Evolutionary conservation across 2,329 filamentous ascomycete genomes (phyloP).

Genomic region (Bipolaris zeicola): DNA sequence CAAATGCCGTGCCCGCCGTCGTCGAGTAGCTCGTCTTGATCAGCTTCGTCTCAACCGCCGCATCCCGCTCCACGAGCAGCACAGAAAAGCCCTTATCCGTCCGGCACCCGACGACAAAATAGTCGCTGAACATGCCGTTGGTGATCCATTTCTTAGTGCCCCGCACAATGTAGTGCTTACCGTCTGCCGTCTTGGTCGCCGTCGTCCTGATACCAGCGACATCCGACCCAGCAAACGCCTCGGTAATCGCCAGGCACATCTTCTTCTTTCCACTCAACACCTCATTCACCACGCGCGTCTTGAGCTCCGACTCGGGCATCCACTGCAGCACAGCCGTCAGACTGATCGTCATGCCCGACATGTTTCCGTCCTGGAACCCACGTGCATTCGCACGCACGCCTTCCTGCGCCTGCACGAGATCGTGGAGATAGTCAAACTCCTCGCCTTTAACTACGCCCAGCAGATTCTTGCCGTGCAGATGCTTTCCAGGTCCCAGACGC

Average conservation of each 20-base stretch:
- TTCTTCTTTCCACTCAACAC: constrained; percentile 83
- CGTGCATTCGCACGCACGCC: constrained; percentile 71
- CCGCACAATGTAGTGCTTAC: constrained; percentile 65
- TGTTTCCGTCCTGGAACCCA: constrained; percentile 85
- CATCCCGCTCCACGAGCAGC: constrained; percentile 73
- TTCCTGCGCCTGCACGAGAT: constrained; percentile 77
- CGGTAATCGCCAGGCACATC: constrained; percentile 85
- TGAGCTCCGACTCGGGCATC: constrained; percentile 69
- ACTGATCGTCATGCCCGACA: constrained; percentile 85
- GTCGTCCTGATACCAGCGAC: constrained; percentile 81
- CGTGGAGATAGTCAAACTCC: constrained; percentile 88
- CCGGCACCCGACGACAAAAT: constrained; percentile 80
- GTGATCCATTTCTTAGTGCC: constrained; percentile 86
- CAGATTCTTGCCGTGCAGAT: constrained; percentile 73
- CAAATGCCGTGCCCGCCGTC: constrained; percentile 76
- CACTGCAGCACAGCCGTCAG: constrained; percentile 81
- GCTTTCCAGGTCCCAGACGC: constrained; percentile 81
- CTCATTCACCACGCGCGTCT: constrained; percentile 70
- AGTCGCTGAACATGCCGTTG: constrained; percentile 79
- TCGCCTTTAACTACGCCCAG: constrained; percentile 73
- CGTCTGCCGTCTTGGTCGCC: constrained; percentile 54
- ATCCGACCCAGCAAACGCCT: constrained; percentile 85
- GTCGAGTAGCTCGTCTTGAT: constrained; percentile 85
- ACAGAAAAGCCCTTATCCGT: constrained; percentile 81
- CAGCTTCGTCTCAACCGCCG: constrained; percentile 74